Conservation (phyloP, 2,329 filamentous ascomycete genomes). For the Exophiala xenobiotica region DNA sequence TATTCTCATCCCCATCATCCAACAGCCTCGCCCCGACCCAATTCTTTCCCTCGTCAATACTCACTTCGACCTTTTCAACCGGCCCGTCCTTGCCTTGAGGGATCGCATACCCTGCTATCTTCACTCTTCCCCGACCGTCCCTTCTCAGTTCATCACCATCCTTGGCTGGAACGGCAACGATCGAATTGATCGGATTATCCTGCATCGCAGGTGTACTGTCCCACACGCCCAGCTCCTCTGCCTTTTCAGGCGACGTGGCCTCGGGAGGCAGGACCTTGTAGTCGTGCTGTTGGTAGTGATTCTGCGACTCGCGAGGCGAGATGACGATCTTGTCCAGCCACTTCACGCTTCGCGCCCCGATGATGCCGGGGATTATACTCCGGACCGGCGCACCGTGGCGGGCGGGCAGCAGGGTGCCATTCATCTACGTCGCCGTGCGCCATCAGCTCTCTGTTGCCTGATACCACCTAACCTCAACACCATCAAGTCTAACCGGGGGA, state of each 20-base stretch:
- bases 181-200: constrained; percentile 58
- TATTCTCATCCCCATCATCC: constrained; percentile 18
- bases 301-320: constrained; percentile 49
- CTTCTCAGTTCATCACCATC: constrained; percentile 42
- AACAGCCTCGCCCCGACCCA: constrained; percentile 51
- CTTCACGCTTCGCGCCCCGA: constrained; percentile 55
- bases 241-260: constrained; percentile 48
- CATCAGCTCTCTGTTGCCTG: too few species aligned
- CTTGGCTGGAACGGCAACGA: constrained; percentile 49
- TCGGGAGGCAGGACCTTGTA: constrained; percentile 59
- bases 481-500: too few species aligned
- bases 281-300: constrained; percentile 58
- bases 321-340: constrained; percentile 56
- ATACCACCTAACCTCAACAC: too few species aligned
- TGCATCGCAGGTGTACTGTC: constrained; percentile 49
- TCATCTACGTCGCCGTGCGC: constrained; percentile 42
- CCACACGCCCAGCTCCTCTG: constrained; percentile 44
- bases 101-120: constrained; percentile 56
- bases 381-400: constrained; percentile 54
- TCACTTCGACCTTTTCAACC: constrained; percentile 55
- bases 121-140: constrained; percentile 39
- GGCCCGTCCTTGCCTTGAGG: constrained; percentile 55
- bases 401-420: constrained; percentile 45
- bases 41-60: constrained; percentile 47
- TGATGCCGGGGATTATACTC: constrained; percentile 53